Base-by-base conservation (phyloP, 441 rosid species). In the Manihot esculenta region DNA sequence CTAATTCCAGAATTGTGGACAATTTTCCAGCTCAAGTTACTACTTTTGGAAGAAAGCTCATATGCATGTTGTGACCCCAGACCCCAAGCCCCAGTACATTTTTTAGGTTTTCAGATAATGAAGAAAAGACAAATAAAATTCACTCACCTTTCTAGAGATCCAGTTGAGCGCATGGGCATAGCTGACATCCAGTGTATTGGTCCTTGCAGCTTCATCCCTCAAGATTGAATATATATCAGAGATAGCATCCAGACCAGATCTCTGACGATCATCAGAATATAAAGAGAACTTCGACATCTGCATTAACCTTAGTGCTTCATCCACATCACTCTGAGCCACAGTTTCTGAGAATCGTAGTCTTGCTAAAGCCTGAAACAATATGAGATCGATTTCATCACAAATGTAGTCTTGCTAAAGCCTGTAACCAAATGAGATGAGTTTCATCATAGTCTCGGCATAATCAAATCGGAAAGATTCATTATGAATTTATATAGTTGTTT, bases 261-360 rank as follows among this genome's bases (percentile, higher is more conserved):
- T 85, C 55, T 89, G 94, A 57, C 98, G 84, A 64, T 96, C 99
- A 77, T 96, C 98, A 3, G 97, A 85, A 79, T 96, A 96, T 83
- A 96, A 57, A n/a, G 99, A 93, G 86, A 93, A 91, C 61, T 96
- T 96, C 24, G 99, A 96, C 99, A 96, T 96, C 80, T 96, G 99
- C 97, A 93, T 96, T 68, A 91, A 79, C 77, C 99, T 56, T 20
- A 96, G 89, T 56, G 99, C 98, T 76, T 96, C 99, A 71, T 96
- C 98, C 75, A 96, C 97, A 69, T 96, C 99, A 74, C 98, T 96
- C 80, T 96, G 99, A 49, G 97, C 96, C 76, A 96, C 98, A 57
- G 88, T 81, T 78, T 89, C 98, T 24, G 99, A 93, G 83, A 96
- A 94, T 62, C 99, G 87, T 51, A 96, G 91, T 83, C 99, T 88